These are phyloP conservation scores for Cicer chorassanicum DNA, from an alignment of 306 rosid species.

Conservation along the genomic window DNA sequence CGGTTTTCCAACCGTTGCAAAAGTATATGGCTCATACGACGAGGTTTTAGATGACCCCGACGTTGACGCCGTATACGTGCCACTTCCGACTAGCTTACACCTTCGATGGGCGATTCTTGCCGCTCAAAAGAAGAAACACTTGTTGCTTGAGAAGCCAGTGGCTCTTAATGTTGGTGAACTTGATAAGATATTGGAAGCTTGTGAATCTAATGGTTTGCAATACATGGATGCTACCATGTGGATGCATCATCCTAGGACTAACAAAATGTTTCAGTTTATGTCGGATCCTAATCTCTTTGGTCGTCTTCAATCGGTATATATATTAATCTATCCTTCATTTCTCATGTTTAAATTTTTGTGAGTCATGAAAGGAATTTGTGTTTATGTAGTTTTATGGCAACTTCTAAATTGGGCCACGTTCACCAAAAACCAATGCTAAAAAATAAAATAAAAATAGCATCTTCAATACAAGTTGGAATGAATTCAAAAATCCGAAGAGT, in stretches of 20 bases:
- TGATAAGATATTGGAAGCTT: constrained; percentile 62
- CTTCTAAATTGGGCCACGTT: no score
- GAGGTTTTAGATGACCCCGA: constrained; percentile 67
- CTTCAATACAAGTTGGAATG: no score
- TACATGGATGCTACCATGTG: constrained; percentile 85
- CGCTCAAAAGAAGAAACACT: constrained; percentile 79
- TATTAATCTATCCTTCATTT: not conserved
- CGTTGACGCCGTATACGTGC: constrained; percentile 74
- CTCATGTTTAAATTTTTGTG: no score
- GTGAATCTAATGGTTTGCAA: constrained; percentile 73
- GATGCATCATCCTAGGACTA: constrained; percentile 86
- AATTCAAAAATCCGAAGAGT: no score
- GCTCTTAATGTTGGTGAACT: constrained; percentile 70
- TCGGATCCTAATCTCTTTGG: constrained; percentile 63
- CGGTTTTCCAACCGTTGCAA: constrained; percentile 58
- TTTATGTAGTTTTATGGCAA: no score
- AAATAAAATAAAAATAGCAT: no score
- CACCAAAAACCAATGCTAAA: no score
- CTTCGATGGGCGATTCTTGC: constrained; percentile 73
- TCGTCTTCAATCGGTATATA: constrained; percentile 62
- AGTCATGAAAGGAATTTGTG: no score
- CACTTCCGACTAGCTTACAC: constrained; percentile 77
- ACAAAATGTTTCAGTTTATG: constrained; percentile 62
- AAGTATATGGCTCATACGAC: constrained; percentile 74
- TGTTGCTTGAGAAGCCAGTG: constrained; percentile 82